These are phyloP conservation scores for Glaciozyma antarctica DNA, from an alignment of 768 basidiomycete species.

Conservation along the genomic window DNA sequence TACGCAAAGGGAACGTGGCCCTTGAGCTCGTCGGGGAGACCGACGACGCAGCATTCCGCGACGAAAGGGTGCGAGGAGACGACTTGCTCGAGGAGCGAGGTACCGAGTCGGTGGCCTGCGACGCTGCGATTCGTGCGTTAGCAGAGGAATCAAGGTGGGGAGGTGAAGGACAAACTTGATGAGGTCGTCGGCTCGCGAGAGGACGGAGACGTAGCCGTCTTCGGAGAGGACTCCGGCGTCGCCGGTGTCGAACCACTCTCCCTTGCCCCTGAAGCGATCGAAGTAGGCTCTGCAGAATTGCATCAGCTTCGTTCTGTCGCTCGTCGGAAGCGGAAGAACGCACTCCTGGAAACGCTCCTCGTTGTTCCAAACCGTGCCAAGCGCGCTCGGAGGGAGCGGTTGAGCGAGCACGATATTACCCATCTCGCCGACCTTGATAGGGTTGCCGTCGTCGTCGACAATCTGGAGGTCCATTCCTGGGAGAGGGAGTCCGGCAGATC, in stretches of 20 bases:
- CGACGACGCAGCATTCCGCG: slow-evolving; percentile 13
- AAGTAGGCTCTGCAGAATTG: slow-evolving; percentile 2
- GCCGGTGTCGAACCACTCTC: slow-evolving; percentile 5
- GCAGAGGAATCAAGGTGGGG: not conserved
- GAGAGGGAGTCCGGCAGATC: slow-evolving; percentile 5
- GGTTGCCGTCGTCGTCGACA: slow-evolving; percentile 8
- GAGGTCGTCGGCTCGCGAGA: slow-evolving; percentile 6
- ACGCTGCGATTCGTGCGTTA: not conserved
- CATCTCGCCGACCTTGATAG: slow-evolving; percentile 4
- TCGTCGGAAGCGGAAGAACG: not conserved
- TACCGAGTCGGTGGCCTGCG: slow-evolving; percentile 10
- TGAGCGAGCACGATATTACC: slow-evolving; percentile 3
- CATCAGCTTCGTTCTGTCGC: not conserved
- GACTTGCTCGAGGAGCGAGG: slow-evolving; percentile 7
- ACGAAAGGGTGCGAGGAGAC: slow-evolving; percentile 2
- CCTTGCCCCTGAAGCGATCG: slow-evolving; percentile 5
- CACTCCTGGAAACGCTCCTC: slow-evolving; percentile 3
- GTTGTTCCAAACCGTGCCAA: slow-evolving; percentile 1
- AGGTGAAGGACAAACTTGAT: slow-evolving; percentile 1
- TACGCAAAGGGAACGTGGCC: slow-evolving; percentile 6
- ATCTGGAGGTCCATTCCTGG: slow-evolving; percentile 11
- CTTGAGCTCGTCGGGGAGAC: slow-evolving; percentile 6
- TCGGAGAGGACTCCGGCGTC: slow-evolving; percentile 8
- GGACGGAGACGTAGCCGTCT: slow-evolving; percentile 4
- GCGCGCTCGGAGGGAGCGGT: not conserved